Base-by-base conservation (phyloP, 1,139 yeast genomes). In the Schwanniomyces etchellsii region DNA sequence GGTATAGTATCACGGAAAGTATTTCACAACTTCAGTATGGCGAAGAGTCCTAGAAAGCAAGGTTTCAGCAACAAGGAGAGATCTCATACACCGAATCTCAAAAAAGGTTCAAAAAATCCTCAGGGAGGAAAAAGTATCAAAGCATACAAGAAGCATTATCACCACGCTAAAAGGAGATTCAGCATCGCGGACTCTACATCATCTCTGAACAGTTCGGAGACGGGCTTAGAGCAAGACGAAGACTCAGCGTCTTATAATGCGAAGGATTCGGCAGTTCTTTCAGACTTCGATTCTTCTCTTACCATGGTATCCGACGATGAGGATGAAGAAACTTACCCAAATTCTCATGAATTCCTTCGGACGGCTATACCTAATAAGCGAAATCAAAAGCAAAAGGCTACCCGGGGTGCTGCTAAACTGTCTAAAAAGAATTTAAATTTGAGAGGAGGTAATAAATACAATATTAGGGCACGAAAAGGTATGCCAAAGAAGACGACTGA, bases 101-200 rank as follows among this genome's bases (percentile, higher is more conserved):
- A 22, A 23, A 13, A 24, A 20, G 6, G 26, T 13, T 10, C 12
- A 24, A 24, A 35, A 30, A 24, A n/a, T 32, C 14, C 15, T 32
- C 17, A 16, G 23, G 33, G 38, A 28, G 39, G 33, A 30, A 51
- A 47, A 13, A 41, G 47, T 13, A 52, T 51, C 30, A 39, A 47
- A 24, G 40, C 47, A 5, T 57, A 62, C 5, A 52, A 54, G 37
- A 57, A 56, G 34, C 43, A 57, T 4, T 44, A 51, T 5, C 40
- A 43, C 17, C 48, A 54, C 51, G 32, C 35, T 18, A 18, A n/a
- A n/a, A 18, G 21, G n/a, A 18, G 21, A n/a, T 18, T 18, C 21
- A 18, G 21, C n/a, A 7, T 18, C 7, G 21, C n/a, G 7, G 21
- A 18, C 7, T 18, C 21, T 7, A n/a, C n/a, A n/a, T n/a, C n/a